These are phyloP conservation scores for Claviceps arundinis DNA, from an alignment of 2,329 filamentous ascomycete species.

Conservation along the genomic window DNA sequence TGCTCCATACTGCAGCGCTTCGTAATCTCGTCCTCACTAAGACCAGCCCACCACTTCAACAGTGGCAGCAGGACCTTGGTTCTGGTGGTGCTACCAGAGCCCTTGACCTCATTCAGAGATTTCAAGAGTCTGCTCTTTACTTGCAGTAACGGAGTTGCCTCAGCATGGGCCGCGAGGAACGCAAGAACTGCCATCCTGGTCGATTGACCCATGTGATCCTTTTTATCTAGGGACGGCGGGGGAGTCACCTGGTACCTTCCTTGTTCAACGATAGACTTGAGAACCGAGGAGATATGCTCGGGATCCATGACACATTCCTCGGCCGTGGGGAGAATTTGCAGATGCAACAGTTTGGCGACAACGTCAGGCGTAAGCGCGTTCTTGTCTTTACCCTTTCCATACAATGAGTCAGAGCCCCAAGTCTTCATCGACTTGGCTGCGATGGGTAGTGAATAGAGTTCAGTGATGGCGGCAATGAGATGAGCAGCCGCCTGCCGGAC, in stretches of 20 bases:
- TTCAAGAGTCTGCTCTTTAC: slow-evolving; percentile 62
- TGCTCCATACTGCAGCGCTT: slow-evolving; percentile 26
- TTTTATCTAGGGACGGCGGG: slow-evolving; percentile 32
- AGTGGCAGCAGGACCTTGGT: slow-evolving; percentile 65
- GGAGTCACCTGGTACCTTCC: slow-evolving; percentile 25
- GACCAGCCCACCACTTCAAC: slow-evolving; percentile 53
- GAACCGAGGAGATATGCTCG: slow-evolving; percentile 50
- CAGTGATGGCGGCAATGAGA: slow-evolving; percentile 44
- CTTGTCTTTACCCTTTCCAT: slow-evolving; percentile 36
- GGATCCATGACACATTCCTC: slow-evolving; percentile 80
- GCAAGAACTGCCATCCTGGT: slow-evolving; percentile 51
- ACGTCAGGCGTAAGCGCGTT: slow-evolving; percentile 47
- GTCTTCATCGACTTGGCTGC: slow-evolving; percentile 26
- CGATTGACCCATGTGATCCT: slow-evolving; percentile 43
- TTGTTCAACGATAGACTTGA: slow-evolving; percentile 31
- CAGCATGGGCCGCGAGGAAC: slow-evolving; percentile 61
- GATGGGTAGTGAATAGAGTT: slow-evolving; percentile 27
- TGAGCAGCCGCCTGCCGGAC: slow-evolving; percentile 65
- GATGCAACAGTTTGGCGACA: slow-evolving; percentile 46
- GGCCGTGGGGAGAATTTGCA: slow-evolving; percentile 57
- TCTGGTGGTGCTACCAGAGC: slow-evolving; percentile 54
- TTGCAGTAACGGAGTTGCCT: slow-evolving; percentile 51
- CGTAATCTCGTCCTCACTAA: slow-evolving; percentile 37
- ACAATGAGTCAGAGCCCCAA: slow-evolving; percentile 54
- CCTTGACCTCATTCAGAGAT: slow-evolving; percentile 58